Evolutionary conservation across 305 asterid species (phyloP).

Genomic region (Rubia occidens): DNA sequence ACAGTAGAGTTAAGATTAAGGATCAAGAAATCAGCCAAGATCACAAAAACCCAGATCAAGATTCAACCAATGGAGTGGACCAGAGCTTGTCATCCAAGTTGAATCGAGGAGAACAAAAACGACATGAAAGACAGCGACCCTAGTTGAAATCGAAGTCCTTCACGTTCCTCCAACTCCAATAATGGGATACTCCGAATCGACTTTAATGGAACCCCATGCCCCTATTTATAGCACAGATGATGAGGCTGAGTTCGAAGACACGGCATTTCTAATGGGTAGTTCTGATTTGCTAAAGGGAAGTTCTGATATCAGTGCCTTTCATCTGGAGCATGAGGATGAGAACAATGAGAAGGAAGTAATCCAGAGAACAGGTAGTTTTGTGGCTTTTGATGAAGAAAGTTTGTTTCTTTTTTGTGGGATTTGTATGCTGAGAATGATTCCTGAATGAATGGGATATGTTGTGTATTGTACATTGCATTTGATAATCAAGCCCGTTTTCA

Average conservation of each 20-base stretch:
- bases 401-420: not conserved
- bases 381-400: not conserved
- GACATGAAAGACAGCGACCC: not conserved
- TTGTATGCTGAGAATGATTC: too few species aligned
- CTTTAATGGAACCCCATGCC: not conserved
- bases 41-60: not conserved
- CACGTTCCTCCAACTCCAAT: conserved; percentile 3
- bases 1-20: not conserved
- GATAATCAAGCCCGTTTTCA: not conserved
- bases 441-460: too few species aligned
- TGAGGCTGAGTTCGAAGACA: conserved; percentile 1
- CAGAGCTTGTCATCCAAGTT: not conserved
- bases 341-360: not conserved
- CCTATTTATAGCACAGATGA: not conserved
- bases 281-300: not conserved
- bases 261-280: conserved; percentile 12
- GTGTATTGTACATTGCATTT: not conserved
- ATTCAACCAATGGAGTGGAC: not conserved
- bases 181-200: not conserved
- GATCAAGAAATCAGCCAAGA: not conserved
- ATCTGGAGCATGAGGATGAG: not conserved
- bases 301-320: not conserved
- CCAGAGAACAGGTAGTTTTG: conserved; percentile 16
- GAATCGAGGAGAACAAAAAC: not conserved
- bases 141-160: not conserved